phyloP scores from a whole-genome alignment of 2,329 filamentous ascomycete genomes.

The Penicillium sp. region DNA sequence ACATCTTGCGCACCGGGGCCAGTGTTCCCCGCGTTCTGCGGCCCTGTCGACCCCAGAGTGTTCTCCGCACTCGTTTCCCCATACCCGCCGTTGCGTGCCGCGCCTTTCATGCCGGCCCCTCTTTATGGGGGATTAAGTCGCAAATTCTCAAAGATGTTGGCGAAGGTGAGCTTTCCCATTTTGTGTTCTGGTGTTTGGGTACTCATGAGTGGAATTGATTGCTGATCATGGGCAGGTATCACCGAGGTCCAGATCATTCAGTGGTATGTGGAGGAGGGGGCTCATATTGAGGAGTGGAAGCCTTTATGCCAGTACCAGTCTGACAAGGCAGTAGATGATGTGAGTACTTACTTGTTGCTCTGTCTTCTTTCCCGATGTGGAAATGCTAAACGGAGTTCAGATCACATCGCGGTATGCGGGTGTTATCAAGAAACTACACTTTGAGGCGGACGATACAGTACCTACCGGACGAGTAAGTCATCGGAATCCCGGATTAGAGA shows the following conservation, averaged over 20 bases:
- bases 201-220: constrained; percentile 9
- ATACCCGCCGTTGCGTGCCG: constrained; percentile 33
- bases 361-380: neutral
- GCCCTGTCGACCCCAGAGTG: constrained; percentile 31
- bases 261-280: constrained; percentile 97
- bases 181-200: neutral
- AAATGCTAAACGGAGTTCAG: constrained; percentile 56
- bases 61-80: constrained; percentile 33
- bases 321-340: constrained; percentile 79
- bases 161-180: constrained; percentile 38
- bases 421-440: constrained; percentile 93
- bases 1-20: constrained; percentile 36
- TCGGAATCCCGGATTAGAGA: neutral
- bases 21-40: constrained; percentile 35
- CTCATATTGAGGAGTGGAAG: constrained; percentile 95
- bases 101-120: constrained; percentile 40
- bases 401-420: constrained; percentile 96
- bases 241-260: constrained; percentile 99
- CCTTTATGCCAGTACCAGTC: constrained; percentile 98
- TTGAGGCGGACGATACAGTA: constrained; percentile 94
- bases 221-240: constrained; percentile 67
- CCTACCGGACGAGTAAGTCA: constrained; percentile 73
- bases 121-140: constrained; percentile 42
- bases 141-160: constrained; percentile 50
- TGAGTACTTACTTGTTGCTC: constrained; percentile 34